A percentile compares a stretch with the other conserved stretches of the same genome.
phyloP scores from a whole-genome alignment of 1,284 basidiomycete genomes.

The Sporisorium iseilematis-ciliati region DNA sequence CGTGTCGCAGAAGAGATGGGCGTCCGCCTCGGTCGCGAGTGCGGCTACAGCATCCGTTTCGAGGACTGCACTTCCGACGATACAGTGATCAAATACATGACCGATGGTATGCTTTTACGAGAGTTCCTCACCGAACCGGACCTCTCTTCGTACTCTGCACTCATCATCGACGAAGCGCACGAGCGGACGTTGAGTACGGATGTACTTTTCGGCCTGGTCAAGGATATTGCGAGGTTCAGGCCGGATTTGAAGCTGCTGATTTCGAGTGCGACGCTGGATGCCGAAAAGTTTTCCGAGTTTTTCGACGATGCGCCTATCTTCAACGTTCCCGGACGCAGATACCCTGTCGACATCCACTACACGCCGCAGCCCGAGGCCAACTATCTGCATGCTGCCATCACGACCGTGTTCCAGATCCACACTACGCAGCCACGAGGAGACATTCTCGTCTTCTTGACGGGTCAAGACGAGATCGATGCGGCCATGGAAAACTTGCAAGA shows the following conservation, averaged over 20 bases:
- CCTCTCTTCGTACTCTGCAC: conserved; percentile 60
- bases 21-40: conserved; percentile 93
- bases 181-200: conserved; percentile 68
- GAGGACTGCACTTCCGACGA: conserved; percentile 98
- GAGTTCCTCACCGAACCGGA: conserved; percentile 69
- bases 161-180: conserved; percentile 70
- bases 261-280: conserved; percentile 67
- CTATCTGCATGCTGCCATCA: conserved; percentile 97
- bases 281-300: conserved; percentile 68
- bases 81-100: conserved; percentile 69
- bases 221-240: conserved; percentile 67
- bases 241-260: conserved; percentile 68
- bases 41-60: conserved; percentile 95
- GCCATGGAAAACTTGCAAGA: conserved; percentile 92
- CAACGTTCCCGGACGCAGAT: conserved; percentile 90
- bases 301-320: conserved; percentile 69
- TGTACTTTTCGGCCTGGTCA: conserved; percentile 68
- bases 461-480: conserved; percentile 99
- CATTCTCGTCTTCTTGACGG: conserved; percentile 96
- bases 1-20: conserved; percentile 99
- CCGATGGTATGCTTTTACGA: conserved; percentile 69
- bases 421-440: conserved; percentile 99
- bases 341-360: conserved; percentile 98
- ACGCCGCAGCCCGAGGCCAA: conserved; percentile 74
- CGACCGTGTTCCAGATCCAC: conserved; percentile 98